These are phyloP conservation scores for Diversispora eburnea DNA, from an alignment of 192 early-diverging fungal genomes.

Conservation along the genomic window DNA sequence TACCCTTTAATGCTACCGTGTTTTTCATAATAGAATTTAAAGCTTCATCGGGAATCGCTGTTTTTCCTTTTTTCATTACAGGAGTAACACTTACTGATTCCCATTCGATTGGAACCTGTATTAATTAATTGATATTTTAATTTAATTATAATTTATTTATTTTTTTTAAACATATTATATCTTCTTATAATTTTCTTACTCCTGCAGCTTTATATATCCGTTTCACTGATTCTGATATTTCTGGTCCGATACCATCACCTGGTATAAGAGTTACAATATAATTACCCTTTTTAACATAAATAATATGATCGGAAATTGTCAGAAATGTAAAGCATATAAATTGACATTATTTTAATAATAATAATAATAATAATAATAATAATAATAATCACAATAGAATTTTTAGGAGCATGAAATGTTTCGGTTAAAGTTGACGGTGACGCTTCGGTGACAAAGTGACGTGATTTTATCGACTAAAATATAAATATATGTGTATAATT, in stretches of 20 bases:
- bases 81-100: slow-evolving; percentile 94
- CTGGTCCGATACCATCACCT: slow-evolving; percentile 98
- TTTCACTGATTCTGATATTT: slow-evolving; percentile 91
- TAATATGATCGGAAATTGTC: background rate
- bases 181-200: slow-evolving; percentile 40
- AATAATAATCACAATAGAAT: background rate
- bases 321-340: background rate
- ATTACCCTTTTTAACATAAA: slow-evolving; percentile 53
- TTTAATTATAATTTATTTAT: background rate
- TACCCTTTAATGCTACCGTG: slow-evolving; percentile 92
- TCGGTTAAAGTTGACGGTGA: background rate
- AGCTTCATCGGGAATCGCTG: slow-evolving; percentile 90
- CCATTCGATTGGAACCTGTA: slow-evolving; percentile 85
- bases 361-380: background rate
- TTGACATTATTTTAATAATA: background rate
- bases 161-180: background rate
- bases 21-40: slow-evolving; percentile 88
- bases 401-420: background rate
- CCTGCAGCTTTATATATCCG: slow-evolving; percentile 88
- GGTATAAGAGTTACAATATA: slow-evolving; percentile 92
- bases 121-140: background rate
- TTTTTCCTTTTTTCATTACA: slow-evolving; percentile 78
- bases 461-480: no score
- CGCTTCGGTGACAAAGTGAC: no score
- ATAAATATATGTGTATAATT: no score